Percentiles rank a stretch among this genome's conserved stretches.
Conservation (phyloP, 805 yeast genomes). For the Yamadazyma olivae region DNA sequence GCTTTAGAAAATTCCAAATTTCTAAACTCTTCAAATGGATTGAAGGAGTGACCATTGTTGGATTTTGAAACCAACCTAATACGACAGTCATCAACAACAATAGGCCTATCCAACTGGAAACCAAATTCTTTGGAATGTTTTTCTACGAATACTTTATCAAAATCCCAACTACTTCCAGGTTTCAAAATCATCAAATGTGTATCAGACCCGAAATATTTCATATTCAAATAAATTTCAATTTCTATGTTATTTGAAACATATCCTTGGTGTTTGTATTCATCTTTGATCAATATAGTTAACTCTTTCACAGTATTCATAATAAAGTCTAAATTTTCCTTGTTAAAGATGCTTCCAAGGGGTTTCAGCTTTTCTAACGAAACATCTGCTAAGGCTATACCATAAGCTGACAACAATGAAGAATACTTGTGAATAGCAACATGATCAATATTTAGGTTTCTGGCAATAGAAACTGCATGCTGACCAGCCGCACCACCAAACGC, state of each 20-base stretch:
- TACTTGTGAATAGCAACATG: conserved; percentile 1
- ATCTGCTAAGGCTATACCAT: conserved; percentile 1
- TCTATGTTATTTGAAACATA: conserved; percentile 4
- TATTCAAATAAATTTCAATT: conserved; percentile 13
- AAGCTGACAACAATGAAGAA: conserved; percentile 19
- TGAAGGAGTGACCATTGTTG: conserved; percentile 14
- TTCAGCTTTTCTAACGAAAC: neutral
- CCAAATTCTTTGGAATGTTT: too few species aligned
- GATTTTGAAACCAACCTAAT: conserved; percentile 50
- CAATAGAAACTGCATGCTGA: conserved; percentile 2
- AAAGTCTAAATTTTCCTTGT: conserved; percentile 37
- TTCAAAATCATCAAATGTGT: too few species aligned
- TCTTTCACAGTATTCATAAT: conserved; percentile 23
- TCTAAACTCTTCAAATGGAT: conserved; percentile 17
- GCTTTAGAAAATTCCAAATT: conserved; percentile 4
- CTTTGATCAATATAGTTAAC: conserved; percentile 21
- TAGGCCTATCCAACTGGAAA: too few species aligned
- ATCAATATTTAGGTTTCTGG: conserved; percentile 1
- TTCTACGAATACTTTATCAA: too few species aligned
- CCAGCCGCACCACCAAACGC: conserved; percentile 3
- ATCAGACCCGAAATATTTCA: too few species aligned
- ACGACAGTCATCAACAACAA: conserved; percentile 10
- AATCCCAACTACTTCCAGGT: too few species aligned
- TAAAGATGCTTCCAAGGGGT: conserved; percentile 18
- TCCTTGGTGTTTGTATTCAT: neutral